These are phyloP conservation scores for Jaltomata sinuosa DNA, from an alignment of 257 asterid genomes.

Conservation along the genomic window DNA sequence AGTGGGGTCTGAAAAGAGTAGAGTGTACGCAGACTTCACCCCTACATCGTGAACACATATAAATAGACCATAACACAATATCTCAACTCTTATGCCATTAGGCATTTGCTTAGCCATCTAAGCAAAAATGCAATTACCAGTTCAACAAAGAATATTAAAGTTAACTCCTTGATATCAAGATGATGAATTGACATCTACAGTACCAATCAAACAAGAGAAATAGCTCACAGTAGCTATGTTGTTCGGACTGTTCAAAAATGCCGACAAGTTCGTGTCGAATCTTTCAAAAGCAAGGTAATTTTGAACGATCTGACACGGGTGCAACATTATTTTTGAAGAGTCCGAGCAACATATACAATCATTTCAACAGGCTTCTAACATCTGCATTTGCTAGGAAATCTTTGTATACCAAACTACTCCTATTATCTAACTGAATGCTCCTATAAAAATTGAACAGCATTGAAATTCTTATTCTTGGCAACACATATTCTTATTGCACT, in stretches of 20 bases:
- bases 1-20: too few relatives aligned
- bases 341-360: background rate
- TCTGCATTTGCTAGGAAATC: background rate
- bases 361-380: background rate
- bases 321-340: background rate
- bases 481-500: constrained; percentile 39
- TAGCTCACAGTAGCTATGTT: background rate
- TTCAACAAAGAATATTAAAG: background rate
- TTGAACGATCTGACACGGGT: background rate
- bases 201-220: background rate
- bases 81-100: background rate
- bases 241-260: background rate
- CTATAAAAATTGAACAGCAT: background rate
- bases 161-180: background rate
- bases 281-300: background rate
- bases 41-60: too few relatives aligned
- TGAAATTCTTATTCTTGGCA: background rate
- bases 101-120: background rate
- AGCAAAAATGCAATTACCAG: background rate
- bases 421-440: too few relatives aligned
- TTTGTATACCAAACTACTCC: background rate
- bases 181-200: background rate
- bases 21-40: too few relatives aligned
- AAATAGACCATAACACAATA: background rate
- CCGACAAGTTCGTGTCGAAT: background rate